Conservation (phyloP, 2,329 filamentous ascomycete species). For the Huntiella bhutanensis region DNA sequence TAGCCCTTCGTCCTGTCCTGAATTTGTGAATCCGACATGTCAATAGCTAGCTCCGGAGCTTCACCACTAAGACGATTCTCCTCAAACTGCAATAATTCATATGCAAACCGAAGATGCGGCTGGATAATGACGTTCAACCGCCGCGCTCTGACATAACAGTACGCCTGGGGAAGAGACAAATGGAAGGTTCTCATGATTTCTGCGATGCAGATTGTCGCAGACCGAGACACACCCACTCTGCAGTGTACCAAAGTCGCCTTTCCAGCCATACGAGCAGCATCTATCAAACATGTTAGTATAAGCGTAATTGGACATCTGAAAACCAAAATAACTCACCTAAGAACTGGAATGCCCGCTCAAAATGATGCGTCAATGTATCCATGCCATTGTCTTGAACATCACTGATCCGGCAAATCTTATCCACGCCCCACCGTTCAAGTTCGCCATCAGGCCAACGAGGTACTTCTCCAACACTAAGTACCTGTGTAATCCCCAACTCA, state of each 20-base stretch:
- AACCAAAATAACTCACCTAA: constrained; percentile 47
- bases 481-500: constrained; percentile 64
- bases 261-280: constrained; percentile 55
- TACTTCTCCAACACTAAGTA: constrained; percentile 82
- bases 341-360: constrained; percentile 70
- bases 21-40: background rate
- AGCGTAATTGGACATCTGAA: background rate
- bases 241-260: constrained; percentile 89
- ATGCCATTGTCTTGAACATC: constrained; percentile 93
- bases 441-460: constrained; percentile 61
- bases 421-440: constrained; percentile 50
- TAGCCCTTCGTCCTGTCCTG: background rate
- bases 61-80: constrained; percentile 30
- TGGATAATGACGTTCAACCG: constrained; percentile 96
- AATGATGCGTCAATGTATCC: constrained; percentile 73
- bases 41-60: constrained; percentile 2
- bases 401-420: constrained; percentile 66
- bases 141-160: constrained; percentile 86
- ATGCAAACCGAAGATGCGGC: constrained; percentile 83
- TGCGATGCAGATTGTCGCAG: constrained; percentile 96
- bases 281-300: constrained; percentile 25
- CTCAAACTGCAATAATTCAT: constrained; percentile 93
- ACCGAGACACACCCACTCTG: constrained; percentile 84
- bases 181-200: constrained; percentile 76
- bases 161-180: constrained; percentile 76